Evolutionary conservation across 331 rosid genomes (phyloP).

Genomic region (Quercus phellos): DNA sequence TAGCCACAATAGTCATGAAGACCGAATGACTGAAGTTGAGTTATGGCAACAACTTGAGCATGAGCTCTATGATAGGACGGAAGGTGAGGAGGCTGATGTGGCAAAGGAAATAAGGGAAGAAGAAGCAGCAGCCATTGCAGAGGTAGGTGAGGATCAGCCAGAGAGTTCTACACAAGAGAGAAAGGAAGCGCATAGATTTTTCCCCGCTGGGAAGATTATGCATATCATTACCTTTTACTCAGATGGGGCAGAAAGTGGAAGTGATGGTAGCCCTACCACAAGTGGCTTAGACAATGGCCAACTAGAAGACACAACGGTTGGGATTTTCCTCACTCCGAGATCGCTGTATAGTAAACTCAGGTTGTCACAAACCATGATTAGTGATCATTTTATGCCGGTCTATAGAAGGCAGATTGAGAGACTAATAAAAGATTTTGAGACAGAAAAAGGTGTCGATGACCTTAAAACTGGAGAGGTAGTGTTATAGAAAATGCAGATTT

Average conservation of each 20-base stretch:
- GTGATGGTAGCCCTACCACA: slow-evolving; percentile 38
- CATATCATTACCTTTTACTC: slow-evolving; percentile 53
- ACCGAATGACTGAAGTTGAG: slow-evolving; percentile 73
- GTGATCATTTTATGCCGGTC: slow-evolving; percentile 91
- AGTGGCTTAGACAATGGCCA: slow-evolving; percentile 38
- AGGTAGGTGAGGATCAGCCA: slow-evolving; percentile 43
- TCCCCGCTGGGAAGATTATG: slow-evolving; percentile 90
- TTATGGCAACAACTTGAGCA: slow-evolving; percentile 89
- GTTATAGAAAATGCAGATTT: slow-evolving; percentile 26
- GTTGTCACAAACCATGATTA: slow-evolving; percentile 89
- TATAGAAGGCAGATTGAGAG: slow-evolving; percentile 78
- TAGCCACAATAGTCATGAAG: slow-evolving; percentile 41
- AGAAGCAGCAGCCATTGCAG: slow-evolving; percentile 60
- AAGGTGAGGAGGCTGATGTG: slow-evolving; percentile 52
- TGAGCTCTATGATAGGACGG: slow-evolving; percentile 57
- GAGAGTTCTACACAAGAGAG: slow-evolving; percentile 44
- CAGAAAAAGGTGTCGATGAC: slow-evolving; percentile 38
- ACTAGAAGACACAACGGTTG: slow-evolving; percentile 49
- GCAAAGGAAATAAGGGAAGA: slow-evolving; percentile 72
- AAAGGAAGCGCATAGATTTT: slow-evolving; percentile 75
- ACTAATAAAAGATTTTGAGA: slow-evolving; percentile 66
- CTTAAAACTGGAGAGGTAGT: slow-evolving; percentile 25
- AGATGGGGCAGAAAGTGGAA: slow-evolving; percentile 31
- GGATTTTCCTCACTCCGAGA: slow-evolving; percentile 76
- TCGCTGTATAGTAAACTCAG: slow-evolving; percentile 76